phyloP scores from a whole-genome alignment of 2,329 filamentous ascomycete species.

The Esteya vermicola region DNA sequence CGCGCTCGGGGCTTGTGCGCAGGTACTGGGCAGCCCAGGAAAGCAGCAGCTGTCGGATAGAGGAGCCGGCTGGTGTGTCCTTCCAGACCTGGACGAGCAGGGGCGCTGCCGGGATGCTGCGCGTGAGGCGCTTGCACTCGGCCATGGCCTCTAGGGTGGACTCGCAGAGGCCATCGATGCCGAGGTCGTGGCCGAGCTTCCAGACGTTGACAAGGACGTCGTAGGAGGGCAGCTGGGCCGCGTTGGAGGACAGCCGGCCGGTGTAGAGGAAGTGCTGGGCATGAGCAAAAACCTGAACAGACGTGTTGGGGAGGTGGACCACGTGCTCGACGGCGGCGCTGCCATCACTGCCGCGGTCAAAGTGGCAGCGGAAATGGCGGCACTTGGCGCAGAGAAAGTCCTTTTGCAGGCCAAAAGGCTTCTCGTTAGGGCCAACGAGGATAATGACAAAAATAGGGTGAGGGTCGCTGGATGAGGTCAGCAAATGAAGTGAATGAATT shows the following conservation, averaged over 20 bases:
- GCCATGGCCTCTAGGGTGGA: slow-evolving; percentile 42
- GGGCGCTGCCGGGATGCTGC: slow-evolving; percentile 41
- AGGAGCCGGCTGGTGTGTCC: slow-evolving; percentile 45
- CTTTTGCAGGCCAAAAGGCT: slow-evolving; percentile 43
- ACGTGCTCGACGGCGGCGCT: slow-evolving; percentile 31
- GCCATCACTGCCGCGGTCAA: slow-evolving; percentile 21
- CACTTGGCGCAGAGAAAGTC: slow-evolving; percentile 42
- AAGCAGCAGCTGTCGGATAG: slow-evolving; percentile 42
- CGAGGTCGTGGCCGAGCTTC: slow-evolving; percentile 39
- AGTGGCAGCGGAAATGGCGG: slow-evolving; percentile 30
- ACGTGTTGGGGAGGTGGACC: slow-evolving; percentile 32
- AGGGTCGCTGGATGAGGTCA: slow-evolving; percentile 25
- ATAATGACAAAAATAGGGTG: slow-evolving; percentile 42
- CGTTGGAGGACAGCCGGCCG: slow-evolving; percentile 27
- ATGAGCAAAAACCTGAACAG: slow-evolving; percentile 37
- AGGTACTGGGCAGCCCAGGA: slow-evolving; percentile 52
- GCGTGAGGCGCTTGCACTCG: slow-evolving; percentile 36
- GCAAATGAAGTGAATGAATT: background rate
- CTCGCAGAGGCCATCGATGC: slow-evolving; percentile 40
- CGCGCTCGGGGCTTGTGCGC: slow-evolving; percentile 37
- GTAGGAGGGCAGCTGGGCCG: slow-evolving; percentile 31
- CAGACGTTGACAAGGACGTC: slow-evolving; percentile 40
- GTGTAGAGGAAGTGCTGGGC: slow-evolving; percentile 42
- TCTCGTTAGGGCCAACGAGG: slow-evolving; percentile 35
- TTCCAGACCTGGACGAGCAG: slow-evolving; percentile 48